Conservation (phyloP, 345 rosid species). For the Gossypium sturtianum region DNA sequence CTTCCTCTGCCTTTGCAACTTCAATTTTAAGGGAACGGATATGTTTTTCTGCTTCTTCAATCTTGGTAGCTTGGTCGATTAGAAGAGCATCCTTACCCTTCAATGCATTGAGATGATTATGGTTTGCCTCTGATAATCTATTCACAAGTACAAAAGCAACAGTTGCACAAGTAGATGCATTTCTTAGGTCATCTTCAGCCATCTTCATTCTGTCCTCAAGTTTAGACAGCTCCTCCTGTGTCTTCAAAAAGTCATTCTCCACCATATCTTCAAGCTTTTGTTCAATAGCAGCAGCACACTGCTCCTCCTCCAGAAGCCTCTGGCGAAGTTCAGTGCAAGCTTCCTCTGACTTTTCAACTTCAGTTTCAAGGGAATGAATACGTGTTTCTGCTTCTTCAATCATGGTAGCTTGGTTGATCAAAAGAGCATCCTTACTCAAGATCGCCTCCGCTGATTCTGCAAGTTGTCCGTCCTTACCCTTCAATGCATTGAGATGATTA, state of each 20-base stretch:
- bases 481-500: constrained; percentile 37
- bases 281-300: constrained; percentile 38
- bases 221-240: constrained; percentile 14
- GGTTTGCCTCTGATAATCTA: constrained; percentile 54
- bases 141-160: constrained; percentile 70
- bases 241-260: constrained; percentile 42
- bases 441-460: constrained; percentile 35
- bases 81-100: constrained; percentile 46
- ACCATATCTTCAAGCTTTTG: constrained; percentile 51
- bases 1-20: constrained; percentile 38
- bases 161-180: constrained; percentile 61
- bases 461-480: constrained; percentile 42
- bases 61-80: constrained; percentile 27
- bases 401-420: constrained; percentile 29
- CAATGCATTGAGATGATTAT: constrained; percentile 33
- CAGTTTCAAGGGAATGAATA: constrained; percentile 38
- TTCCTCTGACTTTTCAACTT: constrained; percentile 40
- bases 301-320: constrained; percentile 48
- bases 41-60: constrained; percentile 37
- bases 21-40: constrained; percentile 40
- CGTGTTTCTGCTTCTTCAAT: constrained; percentile 37
- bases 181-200: constrained; percentile 37
- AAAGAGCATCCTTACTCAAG: constrained; percentile 36
- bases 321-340: constrained; percentile 36
- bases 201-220: constrained; percentile 23